These are phyloP conservation scores for Leccinum huronense DNA, from an alignment of 1,284 basidiomycete genomes.

Conservation along the genomic window DNA sequence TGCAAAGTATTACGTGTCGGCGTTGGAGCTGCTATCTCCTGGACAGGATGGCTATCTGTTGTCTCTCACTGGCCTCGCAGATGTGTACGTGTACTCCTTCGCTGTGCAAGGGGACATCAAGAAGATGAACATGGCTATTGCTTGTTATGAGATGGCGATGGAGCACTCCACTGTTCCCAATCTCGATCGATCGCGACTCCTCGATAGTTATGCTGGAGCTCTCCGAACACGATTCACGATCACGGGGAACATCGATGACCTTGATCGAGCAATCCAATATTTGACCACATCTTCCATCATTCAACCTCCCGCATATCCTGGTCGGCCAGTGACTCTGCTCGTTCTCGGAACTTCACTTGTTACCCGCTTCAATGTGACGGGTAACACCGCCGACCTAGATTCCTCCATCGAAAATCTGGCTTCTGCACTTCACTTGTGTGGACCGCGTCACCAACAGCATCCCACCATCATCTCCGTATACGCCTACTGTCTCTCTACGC, in stretches of 20 bases:
- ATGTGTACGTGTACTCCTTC: conserved; percentile 11
- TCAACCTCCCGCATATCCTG: conserved; percentile 10
- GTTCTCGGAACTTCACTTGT: conserved; percentile 15
- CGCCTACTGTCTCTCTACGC: conserved; percentile 15
- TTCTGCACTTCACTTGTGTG: conserved; percentile 21
- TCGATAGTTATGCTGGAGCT: conserved; percentile 24
- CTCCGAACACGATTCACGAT: conserved; percentile 19
- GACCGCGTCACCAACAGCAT: conserved; percentile 11
- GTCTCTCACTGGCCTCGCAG: conserved; percentile 17
- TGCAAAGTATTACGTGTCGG: conserved; percentile 10
- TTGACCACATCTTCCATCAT: conserved; percentile 24
- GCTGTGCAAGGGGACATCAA: conserved; percentile 11
- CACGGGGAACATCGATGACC: conserved; percentile 19
- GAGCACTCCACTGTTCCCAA: conserved; percentile 19
- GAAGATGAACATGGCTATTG: conserved; percentile 22
- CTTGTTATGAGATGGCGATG: conserved; percentile 21
- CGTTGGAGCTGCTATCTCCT: conserved; percentile 22
- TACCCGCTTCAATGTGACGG: conserved; percentile 14
- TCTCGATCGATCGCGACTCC: conserved; percentile 23
- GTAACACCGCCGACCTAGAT: conserved; percentile 19
- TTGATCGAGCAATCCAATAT: conserved; percentile 25
- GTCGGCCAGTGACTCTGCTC: conserved; percentile 17
- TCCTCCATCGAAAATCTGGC: conserved; percentile 17
- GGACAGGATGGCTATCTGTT: conserved; percentile 17
- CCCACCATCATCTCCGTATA: conserved; percentile 20